Evolutionary conservation across 306 rosid species (phyloP).

Genomic region (Spatholobus suberectus): DNA sequence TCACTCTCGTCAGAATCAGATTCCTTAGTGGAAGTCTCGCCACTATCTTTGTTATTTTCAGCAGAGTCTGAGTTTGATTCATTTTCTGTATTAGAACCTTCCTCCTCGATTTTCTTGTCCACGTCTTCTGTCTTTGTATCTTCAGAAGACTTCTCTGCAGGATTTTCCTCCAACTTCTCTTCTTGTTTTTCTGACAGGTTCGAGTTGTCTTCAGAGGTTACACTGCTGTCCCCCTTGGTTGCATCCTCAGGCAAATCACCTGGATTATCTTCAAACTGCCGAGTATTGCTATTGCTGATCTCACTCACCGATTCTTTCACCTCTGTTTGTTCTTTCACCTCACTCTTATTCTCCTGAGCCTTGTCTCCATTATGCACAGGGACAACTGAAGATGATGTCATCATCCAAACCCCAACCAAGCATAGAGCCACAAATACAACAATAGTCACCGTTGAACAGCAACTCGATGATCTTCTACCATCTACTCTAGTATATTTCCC

Average conservation of each 20-base stretch:
- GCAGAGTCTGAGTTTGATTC: conserved; percentile 47
- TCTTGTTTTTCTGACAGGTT: conserved; percentile 47
- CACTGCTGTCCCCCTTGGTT: conserved; percentile 73
- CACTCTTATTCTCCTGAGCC: conserved; percentile 68
- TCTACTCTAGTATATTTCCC: conserved; percentile 86
- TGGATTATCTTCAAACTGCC: conserved; percentile 89
- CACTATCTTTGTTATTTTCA: conserved; percentile 43
- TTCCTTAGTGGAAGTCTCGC: conserved; percentile 45
- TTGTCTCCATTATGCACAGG: conserved; percentile 65
- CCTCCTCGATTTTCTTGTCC: conserved; percentile 49
- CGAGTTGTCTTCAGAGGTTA: conserved; percentile 48
- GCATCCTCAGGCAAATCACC: conserved; percentile 98
- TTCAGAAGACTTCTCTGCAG: conserved; percentile 48
- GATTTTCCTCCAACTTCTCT: conserved; percentile 50
- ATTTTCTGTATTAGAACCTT: conserved; percentile 59
- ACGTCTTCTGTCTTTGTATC: conserved; percentile 54
- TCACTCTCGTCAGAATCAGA: conserved; percentile 49
- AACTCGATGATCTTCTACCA: conserved; percentile 75
- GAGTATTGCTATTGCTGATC: conserved; percentile 46
- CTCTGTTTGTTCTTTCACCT: conserved; percentile 56
- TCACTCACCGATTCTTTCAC: conserved; percentile 59
- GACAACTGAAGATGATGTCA: conserved; percentile 90
- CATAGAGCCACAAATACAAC: conserved; percentile 88
- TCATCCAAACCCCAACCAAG: conserved; percentile 95
- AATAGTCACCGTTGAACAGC: conserved; percentile 88